Evolutionary conservation across 805 yeast genomes (phyloP).

Genomic region (Candida ortonii): DNA sequence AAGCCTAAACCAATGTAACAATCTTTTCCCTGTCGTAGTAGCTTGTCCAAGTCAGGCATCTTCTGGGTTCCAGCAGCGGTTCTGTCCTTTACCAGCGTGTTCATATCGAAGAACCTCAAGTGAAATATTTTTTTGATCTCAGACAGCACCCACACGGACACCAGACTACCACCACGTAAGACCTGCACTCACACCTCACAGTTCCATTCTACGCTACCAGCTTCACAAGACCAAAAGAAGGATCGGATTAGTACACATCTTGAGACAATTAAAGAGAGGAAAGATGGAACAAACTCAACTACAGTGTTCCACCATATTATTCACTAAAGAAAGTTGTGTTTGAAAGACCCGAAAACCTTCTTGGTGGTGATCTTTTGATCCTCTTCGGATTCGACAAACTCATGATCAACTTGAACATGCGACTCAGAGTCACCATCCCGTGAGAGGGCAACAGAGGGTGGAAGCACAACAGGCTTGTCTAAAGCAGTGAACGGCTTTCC

Average conservation of each 20-base stretch:
- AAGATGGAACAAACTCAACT: no score
- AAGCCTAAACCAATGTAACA: slow-evolving; percentile 79
- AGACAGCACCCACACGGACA: no score
- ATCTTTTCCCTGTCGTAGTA: slow-evolving; percentile 38
- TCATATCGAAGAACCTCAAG: no score
- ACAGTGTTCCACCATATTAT: neutral
- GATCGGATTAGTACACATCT: no score
- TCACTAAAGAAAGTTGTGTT: slow-evolving; percentile 11
- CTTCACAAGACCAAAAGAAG: no score
- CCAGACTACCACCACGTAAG: no score
- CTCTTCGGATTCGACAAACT: slow-evolving; percentile 12
- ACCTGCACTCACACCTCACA: no score
- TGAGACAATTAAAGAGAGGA: no score
- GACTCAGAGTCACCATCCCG: slow-evolving; percentile 12
- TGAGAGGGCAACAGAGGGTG: slow-evolving; percentile 10
- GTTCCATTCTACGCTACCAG: no score
- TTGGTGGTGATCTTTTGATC: slow-evolving; percentile 7
- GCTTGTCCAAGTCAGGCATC: slow-evolving; percentile 39
- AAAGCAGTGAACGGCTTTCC: slow-evolving; percentile 45
- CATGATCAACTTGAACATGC: slow-evolving; percentile 12
- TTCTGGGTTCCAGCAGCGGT: neutral
- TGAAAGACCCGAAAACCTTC: slow-evolving; percentile 9
- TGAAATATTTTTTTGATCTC: slow-evolving; percentile 3
- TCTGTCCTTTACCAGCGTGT: no score
- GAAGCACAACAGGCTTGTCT: slow-evolving; percentile 33